These are phyloP conservation scores for Alternaria infectoria DNA, from an alignment of 2,329 filamentous ascomycete genomes.

Conservation along the genomic window DNA sequence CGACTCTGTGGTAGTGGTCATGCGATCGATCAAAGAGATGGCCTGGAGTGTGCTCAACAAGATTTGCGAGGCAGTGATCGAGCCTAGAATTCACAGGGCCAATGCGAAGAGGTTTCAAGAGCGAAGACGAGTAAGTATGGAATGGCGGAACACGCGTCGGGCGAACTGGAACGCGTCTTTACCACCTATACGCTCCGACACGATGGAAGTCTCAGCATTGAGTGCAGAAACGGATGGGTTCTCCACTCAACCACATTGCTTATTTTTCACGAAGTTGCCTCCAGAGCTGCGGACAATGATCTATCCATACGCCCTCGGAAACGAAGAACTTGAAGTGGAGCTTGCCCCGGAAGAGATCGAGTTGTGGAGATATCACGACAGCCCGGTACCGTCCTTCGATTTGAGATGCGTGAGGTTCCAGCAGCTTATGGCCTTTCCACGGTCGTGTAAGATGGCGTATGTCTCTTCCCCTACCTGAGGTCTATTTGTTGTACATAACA, in stretches of 20 bases:
- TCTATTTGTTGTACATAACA: background rate
- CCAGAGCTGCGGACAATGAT: background rate
- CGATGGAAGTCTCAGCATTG: background rate
- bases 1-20: fast-evolving
- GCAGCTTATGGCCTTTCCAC: background rate
- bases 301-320: background rate
- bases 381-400: background rate
- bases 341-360: fast-evolving
- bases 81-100: fast-evolving
- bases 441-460: background rate
- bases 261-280: background rate
- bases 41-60: background rate
- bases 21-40: background rate
- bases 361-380: background rate
- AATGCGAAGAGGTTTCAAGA: background rate
- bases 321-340: background rate
- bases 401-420: background rate
- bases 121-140: background rate
- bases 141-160: background rate
- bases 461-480: background rate
- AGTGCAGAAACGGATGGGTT: background rate
- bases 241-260: background rate
- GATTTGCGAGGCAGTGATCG: background rate
- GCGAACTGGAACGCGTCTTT: background rate
- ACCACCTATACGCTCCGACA: background rate